Conservation (phyloP, 805 yeast species). For the Alloascoidea africana region DNA sequence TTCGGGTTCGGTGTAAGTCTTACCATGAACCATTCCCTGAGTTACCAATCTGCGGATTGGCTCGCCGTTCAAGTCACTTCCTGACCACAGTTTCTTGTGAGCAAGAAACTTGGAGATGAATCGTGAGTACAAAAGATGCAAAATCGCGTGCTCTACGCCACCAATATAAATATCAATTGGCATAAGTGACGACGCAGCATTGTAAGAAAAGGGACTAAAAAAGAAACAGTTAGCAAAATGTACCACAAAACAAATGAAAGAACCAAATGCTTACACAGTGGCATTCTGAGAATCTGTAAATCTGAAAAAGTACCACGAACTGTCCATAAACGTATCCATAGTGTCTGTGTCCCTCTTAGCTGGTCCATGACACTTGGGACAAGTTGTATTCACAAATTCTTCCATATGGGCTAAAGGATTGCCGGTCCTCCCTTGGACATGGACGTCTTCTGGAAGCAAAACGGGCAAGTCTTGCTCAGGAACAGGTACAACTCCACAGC, state of each 20-base stretch:
- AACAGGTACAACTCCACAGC: slow-evolving; percentile 86
- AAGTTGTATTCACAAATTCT: slow-evolving; percentile 54
- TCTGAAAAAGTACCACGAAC: slow-evolving; percentile 92
- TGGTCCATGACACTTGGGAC: slow-evolving; percentile 60
- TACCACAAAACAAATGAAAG: no score
- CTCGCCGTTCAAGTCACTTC: slow-evolving; percentile 44
- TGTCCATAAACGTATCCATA: slow-evolving; percentile 97
- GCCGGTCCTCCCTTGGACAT: slow-evolving; percentile 31
- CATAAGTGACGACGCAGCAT: slow-evolving; percentile 33
- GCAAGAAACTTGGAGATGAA: slow-evolving; percentile 72
- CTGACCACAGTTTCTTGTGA: slow-evolving; percentile 55
- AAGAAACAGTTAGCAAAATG: no score
- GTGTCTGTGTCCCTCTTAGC: slow-evolving; percentile 93
- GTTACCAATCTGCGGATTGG: slow-evolving; percentile 74
- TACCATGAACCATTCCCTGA: slow-evolving; percentile 98
- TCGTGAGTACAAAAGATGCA: slow-evolving; percentile 77
- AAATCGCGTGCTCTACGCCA: slow-evolving; percentile 93
- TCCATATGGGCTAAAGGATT: slow-evolving; percentile 57
- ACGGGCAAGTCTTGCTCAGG: slow-evolving; percentile 85
- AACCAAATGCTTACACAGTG: no score
- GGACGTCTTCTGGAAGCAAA: slow-evolving; percentile 40
- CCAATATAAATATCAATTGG: slow-evolving; percentile 91
- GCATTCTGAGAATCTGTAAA: slow-evolving; percentile 61
- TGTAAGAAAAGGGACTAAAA: slow-evolving; percentile 39
- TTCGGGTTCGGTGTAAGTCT: slow-evolving; percentile 57